A percentile compares a stretch with the other conserved stretches of the same genome.
These are phyloP conservation scores for Suillus discolor DNA, from an alignment of 768 basidiomycete species.

Conservation along the genomic window DNA sequence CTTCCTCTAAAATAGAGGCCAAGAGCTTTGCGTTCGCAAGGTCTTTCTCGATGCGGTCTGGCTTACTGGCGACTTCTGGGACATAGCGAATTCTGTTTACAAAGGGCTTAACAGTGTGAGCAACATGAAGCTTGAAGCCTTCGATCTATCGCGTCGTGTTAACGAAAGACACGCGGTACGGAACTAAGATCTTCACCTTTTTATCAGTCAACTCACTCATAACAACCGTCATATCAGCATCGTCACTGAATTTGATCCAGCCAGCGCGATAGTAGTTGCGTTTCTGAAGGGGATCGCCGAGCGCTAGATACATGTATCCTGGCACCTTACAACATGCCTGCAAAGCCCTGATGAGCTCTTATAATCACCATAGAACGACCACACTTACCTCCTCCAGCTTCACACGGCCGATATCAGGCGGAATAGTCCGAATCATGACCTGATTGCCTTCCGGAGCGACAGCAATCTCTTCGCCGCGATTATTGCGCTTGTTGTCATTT, in stretches of 20 bases:
- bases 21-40: constrained; percentile 74
- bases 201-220: constrained; percentile 78
- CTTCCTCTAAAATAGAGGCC: constrained; percentile 73
- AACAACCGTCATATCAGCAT: constrained; percentile 77
- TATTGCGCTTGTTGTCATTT: constrained; percentile 48
- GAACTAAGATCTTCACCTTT: constrained; percentile 57
- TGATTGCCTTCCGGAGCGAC: constrained; percentile 81
- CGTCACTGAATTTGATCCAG: constrained; percentile 87
- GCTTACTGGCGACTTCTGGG: constrained; percentile 79
- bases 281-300: constrained; percentile 92
- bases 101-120: constrained; percentile 78
- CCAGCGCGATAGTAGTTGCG: constrained; percentile 94
- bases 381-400: constrained; percentile 84
- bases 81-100: constrained; percentile 77
- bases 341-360: constrained; percentile 11
- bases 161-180: constrained; percentile 6
- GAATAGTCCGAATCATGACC: constrained; percentile 94
- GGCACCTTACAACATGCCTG: constrained; percentile 77
- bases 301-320: constrained; percentile 86
- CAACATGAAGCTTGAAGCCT: constrained; percentile 91
- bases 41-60: constrained; percentile 82
- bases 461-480: constrained; percentile 71
- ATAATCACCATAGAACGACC: constrained; percentile 5
- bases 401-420: constrained; percentile 86
- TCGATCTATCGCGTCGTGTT: constrained; percentile 66